Percentiles rank a stretch among this genome's conserved stretches.
phyloP scores from a whole-genome alignment of 352 stramenopile species.

The Pythium aristosporum region DNA sequence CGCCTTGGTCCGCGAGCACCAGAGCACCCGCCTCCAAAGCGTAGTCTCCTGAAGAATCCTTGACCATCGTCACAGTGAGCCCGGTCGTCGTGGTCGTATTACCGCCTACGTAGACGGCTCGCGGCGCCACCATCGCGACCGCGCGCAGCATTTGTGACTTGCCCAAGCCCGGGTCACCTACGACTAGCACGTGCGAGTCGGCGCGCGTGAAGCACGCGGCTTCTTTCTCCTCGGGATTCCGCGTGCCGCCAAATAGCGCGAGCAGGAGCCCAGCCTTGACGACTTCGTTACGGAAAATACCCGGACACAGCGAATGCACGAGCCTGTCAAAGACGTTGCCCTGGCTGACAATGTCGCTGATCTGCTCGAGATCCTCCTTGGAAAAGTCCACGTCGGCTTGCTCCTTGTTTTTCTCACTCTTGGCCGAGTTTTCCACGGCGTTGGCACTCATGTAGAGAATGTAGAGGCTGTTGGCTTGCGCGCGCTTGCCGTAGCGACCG shows the following conservation, averaged over 20 bases:
- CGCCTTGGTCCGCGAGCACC: constrained; percentile 87
- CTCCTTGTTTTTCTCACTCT: constrained; percentile 31
- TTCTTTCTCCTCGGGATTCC: constrained; percentile 34
- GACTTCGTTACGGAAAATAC: constrained; percentile 94
- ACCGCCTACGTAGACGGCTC: constrained; percentile 93
- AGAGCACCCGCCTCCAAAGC: constrained; percentile 86
- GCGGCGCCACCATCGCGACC: constrained; percentile 78
- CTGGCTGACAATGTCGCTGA: constrained; percentile 77
- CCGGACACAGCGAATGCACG: constrained; percentile 91
- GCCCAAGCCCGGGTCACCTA: constrained; percentile 92
- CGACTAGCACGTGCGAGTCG: constrained; percentile 92
- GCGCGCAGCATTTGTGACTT: constrained; percentile 92
- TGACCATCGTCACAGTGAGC: constrained; percentile 92
- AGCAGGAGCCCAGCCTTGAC: constrained; percentile 93
- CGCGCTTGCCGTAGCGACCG: constrained; percentile 74
- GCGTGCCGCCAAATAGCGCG: constrained; percentile 89
- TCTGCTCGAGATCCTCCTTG: constrained; percentile 81
- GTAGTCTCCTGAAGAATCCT: constrained; percentile 87
- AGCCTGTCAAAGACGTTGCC: constrained; percentile 89
- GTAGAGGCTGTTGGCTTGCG: constrained; percentile 82
- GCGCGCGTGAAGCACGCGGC: constrained; percentile 55
- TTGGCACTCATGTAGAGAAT: constrained; percentile 90
- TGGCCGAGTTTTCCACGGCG: constrained; percentile 58
- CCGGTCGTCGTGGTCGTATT: constrained; percentile 92
- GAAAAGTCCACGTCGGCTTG: constrained; percentile 53